Base-by-base conservation (phyloP, 129 eudicot genomes). In the Pseudognaphalium luteoalbum region DNA sequence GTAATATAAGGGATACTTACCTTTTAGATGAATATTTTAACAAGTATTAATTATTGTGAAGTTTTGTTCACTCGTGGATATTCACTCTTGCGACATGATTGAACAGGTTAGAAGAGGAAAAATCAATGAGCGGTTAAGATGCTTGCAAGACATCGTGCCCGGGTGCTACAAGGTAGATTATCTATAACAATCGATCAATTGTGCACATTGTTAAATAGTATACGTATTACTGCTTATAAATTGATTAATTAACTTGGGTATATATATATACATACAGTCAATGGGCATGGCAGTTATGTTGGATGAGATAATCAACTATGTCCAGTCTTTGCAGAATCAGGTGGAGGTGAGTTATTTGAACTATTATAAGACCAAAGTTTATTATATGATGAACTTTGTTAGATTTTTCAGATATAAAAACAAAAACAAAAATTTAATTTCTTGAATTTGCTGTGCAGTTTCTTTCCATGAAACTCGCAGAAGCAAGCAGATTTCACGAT, bases 241-340 rank as follows among this genome's bases (percentile, higher is more conserved):
- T 50, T 67, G 42, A 70, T 51, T 33, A 11, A 59, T 11, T 74
- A 22, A 51, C 5, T 50, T 80, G 29, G 7, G 20, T 30, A 50
- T 80, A 6, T 65, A 44, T 30, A 50, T 80, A 6, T 65, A 44
- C 44, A 85, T 66, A 78, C 87, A 93, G 98, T 85, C 96, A 2
- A 93, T 93, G 98, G 98, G 98, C 33, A 93, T 93, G 98, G 89
- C 97, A 58, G 92, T 88, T 28, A 93, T 93, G 98, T 71, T 93
- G 85, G 98, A 93, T 76, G 98, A 93, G 87, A 93, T 90, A 44
- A 93, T 93, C 75, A 90, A 90, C 71, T 93, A 93, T 73, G 98
- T 93, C 4, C 97, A 91, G 72, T 93, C 98, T 12, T 87, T 93
- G 80, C 97, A 93, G 75, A 93, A 85, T 75, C 98, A 93, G 76